Base-by-base conservation (phyloP, 768 basidiomycete genomes). In the Tulasnella sp. region DNA sequence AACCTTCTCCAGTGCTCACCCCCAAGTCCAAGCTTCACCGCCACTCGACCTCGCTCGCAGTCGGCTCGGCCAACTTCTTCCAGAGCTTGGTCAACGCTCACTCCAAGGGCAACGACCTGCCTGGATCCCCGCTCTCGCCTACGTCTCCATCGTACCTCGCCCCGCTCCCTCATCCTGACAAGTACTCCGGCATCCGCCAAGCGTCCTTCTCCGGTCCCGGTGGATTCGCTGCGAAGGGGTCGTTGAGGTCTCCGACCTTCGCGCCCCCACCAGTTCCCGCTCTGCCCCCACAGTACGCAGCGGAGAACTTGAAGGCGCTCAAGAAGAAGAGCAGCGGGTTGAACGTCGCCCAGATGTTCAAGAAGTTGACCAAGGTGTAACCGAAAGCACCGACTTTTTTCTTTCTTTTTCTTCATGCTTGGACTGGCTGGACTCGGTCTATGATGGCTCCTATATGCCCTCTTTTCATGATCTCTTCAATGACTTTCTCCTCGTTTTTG, bases 151-250 rank as follows among this genome's bases (percentile, higher is more conserved):
- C 67, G 40, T 77, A 77, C 70, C 69, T 77, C 39, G 46, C 42
- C 18, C 77, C 77, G 20, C 40, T 77, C 37, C 37, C 70, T 3
- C 40, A 42, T 10, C 67, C 77, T 5, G 70, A 76, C 51, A 44
- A 40, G 69, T 77, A 77, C 77, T 73, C 71, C 23, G 77, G 77
- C 18, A 26, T 77, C 26, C 77, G 77, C 6, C 77, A 77, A 20
- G 40, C 77, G 39, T 77, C 77, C 42, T 77, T 77, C 40, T 77
- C 77, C 0, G 61, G 67, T 16, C 40, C 42, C 2, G 40, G 39
- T 75, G 39, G 37, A 10, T 37, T 46, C 46, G 35, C 37, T n/a
- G 46, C 74, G 11, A 61, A 51, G 46, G 74, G 55, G 11, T 48
- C 55, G 37, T n/a, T 75, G 23, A 67, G 61, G 16, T 67, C 61